These are phyloP conservation scores for Claviceps maximensis DNA, from an alignment of 2,329 filamentous ascomycete species.

Conservation along the genomic window DNA sequence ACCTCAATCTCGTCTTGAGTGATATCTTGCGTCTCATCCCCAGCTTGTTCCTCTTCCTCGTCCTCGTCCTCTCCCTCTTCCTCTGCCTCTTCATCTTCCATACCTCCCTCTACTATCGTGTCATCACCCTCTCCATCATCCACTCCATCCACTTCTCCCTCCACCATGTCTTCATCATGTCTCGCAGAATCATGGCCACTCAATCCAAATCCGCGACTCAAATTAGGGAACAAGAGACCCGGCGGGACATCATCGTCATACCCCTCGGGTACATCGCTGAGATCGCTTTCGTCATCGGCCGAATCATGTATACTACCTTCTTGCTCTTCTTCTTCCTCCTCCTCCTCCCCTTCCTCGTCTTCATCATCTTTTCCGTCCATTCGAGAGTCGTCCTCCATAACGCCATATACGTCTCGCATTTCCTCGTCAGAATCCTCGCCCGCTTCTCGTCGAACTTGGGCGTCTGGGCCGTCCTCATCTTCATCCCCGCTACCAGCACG, in stretches of 20 bases:
- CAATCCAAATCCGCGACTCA: constrained; percentile 20
- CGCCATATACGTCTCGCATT: constrained; percentile 28
- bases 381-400: constrained; percentile 17
- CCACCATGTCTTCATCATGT: constrained; percentile 11
- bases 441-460: constrained; percentile 23
- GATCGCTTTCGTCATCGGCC: constrained; percentile 55
- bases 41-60: constrained; percentile 5
- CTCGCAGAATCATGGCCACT: constrained; percentile 24
- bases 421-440: constrained; percentile 23
- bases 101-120: background rate
- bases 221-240: constrained; percentile 38
- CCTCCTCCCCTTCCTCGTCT: constrained; percentile 1
- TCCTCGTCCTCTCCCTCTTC: constrained; percentile 7
- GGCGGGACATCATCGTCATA: constrained; percentile 45
- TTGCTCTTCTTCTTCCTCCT: constrained; percentile 8
- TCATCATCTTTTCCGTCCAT: constrained; percentile 17
- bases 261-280: constrained; percentile 49
- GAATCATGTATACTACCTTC: constrained; percentile 49
- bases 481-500: constrained; percentile 26
- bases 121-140: constrained; percentile 11
- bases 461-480: constrained; percentile 28
- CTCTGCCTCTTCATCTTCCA: constrained; percentile 6
- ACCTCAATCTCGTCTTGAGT: background rate
- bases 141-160: constrained; percentile 9
- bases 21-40: constrained; percentile 6